Evolutionary conservation across 2,329 filamentous ascomycete genomes (phyloP), one percentile per base, ranked within the genome.

Genomic region (Blastomyces gilchristii): DNA sequence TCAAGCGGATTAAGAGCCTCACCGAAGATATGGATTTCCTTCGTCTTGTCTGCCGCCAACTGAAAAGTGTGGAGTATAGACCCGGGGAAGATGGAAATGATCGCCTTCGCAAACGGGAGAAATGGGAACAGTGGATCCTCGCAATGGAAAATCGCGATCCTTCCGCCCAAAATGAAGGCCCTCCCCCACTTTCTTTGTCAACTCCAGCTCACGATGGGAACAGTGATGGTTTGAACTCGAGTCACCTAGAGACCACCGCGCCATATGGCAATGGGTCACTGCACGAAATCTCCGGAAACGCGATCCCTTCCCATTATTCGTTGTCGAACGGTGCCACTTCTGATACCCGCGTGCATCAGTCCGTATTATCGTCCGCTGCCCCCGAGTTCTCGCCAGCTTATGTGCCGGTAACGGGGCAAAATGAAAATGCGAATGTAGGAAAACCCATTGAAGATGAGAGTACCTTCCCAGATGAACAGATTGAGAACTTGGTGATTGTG

Each of bases 111-210:
- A 84, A 85, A 64, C 83, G 84, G 34, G 83, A 90, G 25, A 86
- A 85, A 34, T 97, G 91, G 90, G 82, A 88, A 68, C 85, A 87
- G 67, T 97, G 90, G 81, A 83, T 97, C 25, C 77, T 95, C 64
- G 83, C 84, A 1, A 81, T 86, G 71, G 82, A 86, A 14, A 84
- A 90, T 65, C 87, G 93, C 66, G 85, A 91, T 68, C 81, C 85
- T 52, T 82, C 84, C 25, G 90, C 89, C 49, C 89, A 88, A 72
- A 89, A 88, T 69, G 83, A 88, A 22, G 91, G 91, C 9, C 84
- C 85, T n/a, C 73, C 77, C 47, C 75, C 76, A 74, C 57, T 72
- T 72, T 18, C 78, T 75, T 50, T 75, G 75, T 54, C 68, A 11
- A 65, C 69, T 6, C 53, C 64, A 25, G 64, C 67, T 54, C 59